Evolutionary conservation across 2,329 filamentous ascomycete genomes (phyloP).

Genomic region (Colletotrichum destructivum): DNA sequence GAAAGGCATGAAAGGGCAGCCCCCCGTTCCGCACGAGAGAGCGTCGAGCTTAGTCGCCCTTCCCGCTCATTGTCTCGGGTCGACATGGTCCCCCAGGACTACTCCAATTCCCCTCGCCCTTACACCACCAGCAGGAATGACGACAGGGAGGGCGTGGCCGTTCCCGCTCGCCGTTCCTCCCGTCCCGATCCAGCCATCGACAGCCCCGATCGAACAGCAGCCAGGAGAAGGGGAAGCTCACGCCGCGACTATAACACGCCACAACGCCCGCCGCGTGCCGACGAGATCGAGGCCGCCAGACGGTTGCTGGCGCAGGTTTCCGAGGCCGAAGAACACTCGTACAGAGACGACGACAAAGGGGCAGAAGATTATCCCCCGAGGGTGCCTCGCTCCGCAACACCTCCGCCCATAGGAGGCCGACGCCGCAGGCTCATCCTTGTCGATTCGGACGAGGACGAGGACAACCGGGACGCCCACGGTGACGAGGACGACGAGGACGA

Average conservation of each 20-base stretch:
- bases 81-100: conserved; percentile 8
- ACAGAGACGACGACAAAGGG: neutral
- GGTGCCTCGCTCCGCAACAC: conserved; percentile 25
- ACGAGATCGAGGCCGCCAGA: conserved; percentile 33
- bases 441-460: conserved; percentile 28
- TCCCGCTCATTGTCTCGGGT: conserved; percentile 25
- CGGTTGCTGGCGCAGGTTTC: conserved; percentile 29
- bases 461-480: neutral
- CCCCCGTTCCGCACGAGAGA: conserved; percentile 9
- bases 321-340: conserved; percentile 11
- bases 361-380: neutral
- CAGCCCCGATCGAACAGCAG: conserved; percentile 12
- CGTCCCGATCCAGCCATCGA: conserved; percentile 24
- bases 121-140: conserved; percentile 8
- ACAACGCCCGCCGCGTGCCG: conserved; percentile 27
- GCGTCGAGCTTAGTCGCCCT: neutral
- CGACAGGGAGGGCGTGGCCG: neutral
- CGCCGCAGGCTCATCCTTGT: conserved; percentile 28
- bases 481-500: neutral
- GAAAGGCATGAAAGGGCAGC: neutral
- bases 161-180: conserved; percentile 18
- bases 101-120: neutral
- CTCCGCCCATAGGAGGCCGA: conserved; percentile 33
- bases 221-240: too few species aligned
- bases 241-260: conserved; percentile 24